Evolutionary conservation across 148 eudicot genomes (phyloP).

Genomic region (Rhododendron williamsianum): DNA sequence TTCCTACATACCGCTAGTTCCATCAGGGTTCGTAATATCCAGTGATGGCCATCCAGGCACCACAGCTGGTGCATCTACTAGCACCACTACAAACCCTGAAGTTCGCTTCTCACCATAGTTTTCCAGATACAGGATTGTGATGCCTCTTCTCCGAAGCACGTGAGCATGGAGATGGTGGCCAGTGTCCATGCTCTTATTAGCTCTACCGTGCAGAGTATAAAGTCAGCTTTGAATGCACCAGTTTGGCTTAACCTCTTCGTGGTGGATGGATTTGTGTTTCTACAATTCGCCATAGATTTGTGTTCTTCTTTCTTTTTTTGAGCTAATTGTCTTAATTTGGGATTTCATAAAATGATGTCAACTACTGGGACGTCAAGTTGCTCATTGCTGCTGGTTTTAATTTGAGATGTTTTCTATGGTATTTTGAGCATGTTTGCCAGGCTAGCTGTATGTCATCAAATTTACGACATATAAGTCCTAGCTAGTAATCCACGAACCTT

Average conservation of each 20-base stretch:
- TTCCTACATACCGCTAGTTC: constrained; percentile 29
- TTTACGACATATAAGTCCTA: neutral
- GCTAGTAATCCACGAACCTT: neutral
- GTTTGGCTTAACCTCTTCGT: neutral
- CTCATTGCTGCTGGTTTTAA: neutral
- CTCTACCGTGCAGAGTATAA: constrained; percentile 22
- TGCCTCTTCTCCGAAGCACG: constrained; percentile 9
- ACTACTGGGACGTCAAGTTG: neutral
- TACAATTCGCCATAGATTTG: neutral
- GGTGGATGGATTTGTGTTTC: neutral
- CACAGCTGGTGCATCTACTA: constrained; percentile 19
- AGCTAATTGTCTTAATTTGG: neutral
- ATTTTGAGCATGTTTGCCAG: neutral
- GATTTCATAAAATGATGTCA: neutral
- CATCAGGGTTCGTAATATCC: constrained; percentile 41
- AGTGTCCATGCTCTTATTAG: constrained; percentile 17
- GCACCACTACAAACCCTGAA: constrained; percentile 10
- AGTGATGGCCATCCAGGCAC: constrained; percentile 21
- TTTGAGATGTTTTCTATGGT: neutral
- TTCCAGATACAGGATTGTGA: constrained; percentile 30
- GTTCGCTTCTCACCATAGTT: constrained; percentile 38
- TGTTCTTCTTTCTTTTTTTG: neutral
- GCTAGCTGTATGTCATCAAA: neutral
- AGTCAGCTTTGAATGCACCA: constrained; percentile 13
- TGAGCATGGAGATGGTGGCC: constrained; percentile 10